Base-by-base conservation (phyloP, 2,329 filamentous ascomycete genomes). In the Thermothelomyces thermophilus region DNA sequence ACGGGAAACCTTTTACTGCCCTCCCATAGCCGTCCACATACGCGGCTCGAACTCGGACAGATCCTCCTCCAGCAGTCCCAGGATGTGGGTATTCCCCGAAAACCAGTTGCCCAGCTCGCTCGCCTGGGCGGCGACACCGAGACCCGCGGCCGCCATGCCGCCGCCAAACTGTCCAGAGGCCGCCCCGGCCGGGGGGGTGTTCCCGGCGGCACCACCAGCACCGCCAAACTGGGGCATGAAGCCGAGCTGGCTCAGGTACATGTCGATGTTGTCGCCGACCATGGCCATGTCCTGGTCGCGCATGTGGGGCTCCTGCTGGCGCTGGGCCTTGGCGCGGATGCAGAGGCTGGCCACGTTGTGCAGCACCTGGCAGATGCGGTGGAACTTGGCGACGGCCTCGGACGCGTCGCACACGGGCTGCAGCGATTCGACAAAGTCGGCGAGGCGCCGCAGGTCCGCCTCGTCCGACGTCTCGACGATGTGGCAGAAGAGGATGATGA, bases 61-160 rank as follows among this genome's bases (percentile, higher is more conserved):
- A 39, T 84, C 81, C 51, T 83, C 78, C 60, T 86, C 82, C 61
- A 85, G 63, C 50, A 85, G 60, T 0, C 79, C 79, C 69, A 85
- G 74, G 68, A 86, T 77, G 58, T 83, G 81, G 48, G 76, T 73
- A 52, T 79, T 84, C 1, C 81, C 79, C 3, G 77, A 80, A 57
- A 83, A 84, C 82, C 82, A 85, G 54, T 83, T 80, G 2, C 77
- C 77, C 52, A 84, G 64, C 40, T 80, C 74, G 28, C 73, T 66
- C 20, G 67, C 62, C 52, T 68, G 62, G 11, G 60, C 52, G 35
- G 54, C 46, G 26, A n/a, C 19, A n/a, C 39, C 41, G 22, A 22
- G 22, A 8, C 36, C 36, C n/a, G 37, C 31, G 17, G 19, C 26
- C 22, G 39, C n/a, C 34, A 43, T 11, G 3, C 45, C 30, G 14